Conservation (phyloP, 768 basidiomycete genomes). For the Trichaptum fuscoviolaceum region DNA sequence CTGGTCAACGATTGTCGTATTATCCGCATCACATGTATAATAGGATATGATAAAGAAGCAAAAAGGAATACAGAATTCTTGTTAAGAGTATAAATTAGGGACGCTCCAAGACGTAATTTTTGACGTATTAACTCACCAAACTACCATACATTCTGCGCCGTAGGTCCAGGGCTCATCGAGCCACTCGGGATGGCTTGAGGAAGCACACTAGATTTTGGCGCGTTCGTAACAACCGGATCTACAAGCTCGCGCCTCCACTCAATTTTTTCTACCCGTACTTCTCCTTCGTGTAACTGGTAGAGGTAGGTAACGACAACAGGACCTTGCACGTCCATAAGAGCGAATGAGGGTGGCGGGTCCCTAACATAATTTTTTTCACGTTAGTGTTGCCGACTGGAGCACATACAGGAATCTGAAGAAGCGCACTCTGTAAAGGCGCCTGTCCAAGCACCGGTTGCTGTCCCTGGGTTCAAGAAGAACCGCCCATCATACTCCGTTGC, state of each 20-base stretch:
- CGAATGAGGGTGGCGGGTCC: conserved; percentile 89
- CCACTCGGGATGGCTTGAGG: background rate
- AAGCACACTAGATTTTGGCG: background rate
- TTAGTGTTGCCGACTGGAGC: background rate
- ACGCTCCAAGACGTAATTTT: background rate
- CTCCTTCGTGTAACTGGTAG: conserved; percentile 90
- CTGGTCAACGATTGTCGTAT: no score
- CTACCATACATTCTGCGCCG: conserved; percentile 1
- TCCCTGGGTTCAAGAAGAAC: conserved; percentile 96
- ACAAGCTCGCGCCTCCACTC: conserved; percentile 67
- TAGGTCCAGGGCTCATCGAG: conserved; percentile 1
- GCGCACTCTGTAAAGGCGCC: conserved; percentile 64
- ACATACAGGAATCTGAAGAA: background rate
- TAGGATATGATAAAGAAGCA: no score
- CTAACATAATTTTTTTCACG: conserved; percentile 34
- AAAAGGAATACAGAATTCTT: no score
- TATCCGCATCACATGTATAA: no score
- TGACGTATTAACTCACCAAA: background rate
- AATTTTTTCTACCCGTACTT: conserved; percentile 90
- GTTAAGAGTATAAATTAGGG: no score
- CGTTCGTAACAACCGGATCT: conserved; percentile 14
- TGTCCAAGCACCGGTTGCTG: conserved; percentile 92
- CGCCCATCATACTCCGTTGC: conserved; percentile 86
- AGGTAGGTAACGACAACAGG: conserved; percentile 96
- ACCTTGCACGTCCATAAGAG: conserved; percentile 97